A percentile compares a stretch with the other conserved stretches of the same genome.
These are phyloP conservation scores for Tilletia setariae DNA, from an alignment of 1,284 basidiomycete species.

Conservation along the genomic window DNA sequence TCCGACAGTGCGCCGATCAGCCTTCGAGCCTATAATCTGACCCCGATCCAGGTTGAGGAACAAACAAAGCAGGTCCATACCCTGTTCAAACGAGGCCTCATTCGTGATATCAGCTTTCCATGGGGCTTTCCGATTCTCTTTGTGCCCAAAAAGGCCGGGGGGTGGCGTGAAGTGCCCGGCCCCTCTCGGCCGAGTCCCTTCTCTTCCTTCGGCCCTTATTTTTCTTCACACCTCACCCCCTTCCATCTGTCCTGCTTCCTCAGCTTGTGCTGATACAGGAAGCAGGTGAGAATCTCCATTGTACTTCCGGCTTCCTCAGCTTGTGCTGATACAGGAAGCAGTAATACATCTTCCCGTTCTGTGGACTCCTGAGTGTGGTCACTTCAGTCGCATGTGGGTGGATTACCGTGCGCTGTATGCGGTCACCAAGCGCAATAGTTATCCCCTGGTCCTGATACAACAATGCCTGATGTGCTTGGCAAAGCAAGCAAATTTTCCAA, in stretches of 20 bases:
- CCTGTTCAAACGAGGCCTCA: neutral
- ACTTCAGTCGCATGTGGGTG: slow-evolving; percentile 57
- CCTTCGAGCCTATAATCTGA: neutral
- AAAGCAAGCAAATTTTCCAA: slow-evolving; percentile 53
- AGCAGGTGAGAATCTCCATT: too few species aligned
- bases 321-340: too few species aligned
- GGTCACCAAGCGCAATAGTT: slow-evolving; percentile 55
- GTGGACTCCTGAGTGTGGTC: too few species aligned
- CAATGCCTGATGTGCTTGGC: slow-evolving; percentile 53
- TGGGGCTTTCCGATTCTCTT: slow-evolving; percentile 56
- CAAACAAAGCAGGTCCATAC: slow-evolving; percentile 1
- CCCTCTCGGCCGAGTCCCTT: too few species aligned
- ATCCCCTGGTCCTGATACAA: slow-evolving; percentile 55
- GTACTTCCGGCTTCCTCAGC: too few species aligned
- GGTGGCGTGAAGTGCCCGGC: too few species aligned
- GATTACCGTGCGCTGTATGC: slow-evolving; percentile 59
- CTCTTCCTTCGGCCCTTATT: too few species aligned
- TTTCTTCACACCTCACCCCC: too few species aligned
- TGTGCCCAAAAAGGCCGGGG: slow-evolving; percentile 59
- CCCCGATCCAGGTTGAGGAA: neutral
- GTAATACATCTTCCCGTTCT: too few species aligned
- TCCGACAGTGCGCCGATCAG: too few species aligned
- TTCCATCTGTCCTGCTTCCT: too few species aligned
- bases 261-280: too few species aligned
- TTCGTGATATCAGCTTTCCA: neutral